A percentile compares a stretch with the other conserved stretches of the same genome.
phyloP scores from a whole-genome alignment of 768 basidiomycete genomes.

The Trametes gibbosa region DNA sequence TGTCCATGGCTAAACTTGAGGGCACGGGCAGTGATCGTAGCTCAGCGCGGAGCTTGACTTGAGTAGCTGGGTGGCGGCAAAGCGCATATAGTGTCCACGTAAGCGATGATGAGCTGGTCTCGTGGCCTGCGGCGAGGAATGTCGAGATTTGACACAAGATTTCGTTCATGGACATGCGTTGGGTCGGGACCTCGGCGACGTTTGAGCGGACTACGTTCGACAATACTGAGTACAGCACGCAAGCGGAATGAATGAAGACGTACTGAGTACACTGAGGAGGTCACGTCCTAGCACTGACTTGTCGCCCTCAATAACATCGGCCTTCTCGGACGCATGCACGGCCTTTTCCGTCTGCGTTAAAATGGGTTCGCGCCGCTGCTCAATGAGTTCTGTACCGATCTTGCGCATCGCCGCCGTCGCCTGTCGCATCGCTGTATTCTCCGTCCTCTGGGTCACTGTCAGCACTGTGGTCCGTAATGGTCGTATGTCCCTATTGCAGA shows the following conservation, averaged over 20 bases:
- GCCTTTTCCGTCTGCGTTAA: conserved; percentile 22
- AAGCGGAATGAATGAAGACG: background rate
- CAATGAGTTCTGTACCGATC: conserved; percentile 53
- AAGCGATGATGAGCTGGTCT: conserved; percentile 56
- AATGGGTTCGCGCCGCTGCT: conserved; percentile 44
- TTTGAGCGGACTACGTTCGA: conserved; percentile 55
- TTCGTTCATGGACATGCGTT: conserved; percentile 56
- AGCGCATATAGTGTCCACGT: conserved; percentile 65
- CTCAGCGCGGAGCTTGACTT: conserved; percentile 46
- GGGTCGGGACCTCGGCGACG: conserved; percentile 40
- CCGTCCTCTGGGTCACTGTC: conserved; percentile 38
- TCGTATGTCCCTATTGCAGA: background rate
- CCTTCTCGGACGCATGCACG: background rate
- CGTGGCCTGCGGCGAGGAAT: conserved; percentile 64
- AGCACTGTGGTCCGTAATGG: background rate
- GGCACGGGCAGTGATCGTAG: conserved; percentile 32
- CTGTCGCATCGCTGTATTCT: conserved; percentile 41
- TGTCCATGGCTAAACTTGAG: background rate
- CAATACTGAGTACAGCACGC: background rate
- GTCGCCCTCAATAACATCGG: conserved; percentile 25
- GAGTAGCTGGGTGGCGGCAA: conserved; percentile 42
- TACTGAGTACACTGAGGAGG: conserved; percentile 45
- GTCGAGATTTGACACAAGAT: conserved; percentile 62
- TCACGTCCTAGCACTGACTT: conserved; percentile 42
- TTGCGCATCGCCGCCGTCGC: conserved; percentile 47